Conservation (phyloP, 768 basidiomycete genomes). For the Calocera viscosa region DNA sequence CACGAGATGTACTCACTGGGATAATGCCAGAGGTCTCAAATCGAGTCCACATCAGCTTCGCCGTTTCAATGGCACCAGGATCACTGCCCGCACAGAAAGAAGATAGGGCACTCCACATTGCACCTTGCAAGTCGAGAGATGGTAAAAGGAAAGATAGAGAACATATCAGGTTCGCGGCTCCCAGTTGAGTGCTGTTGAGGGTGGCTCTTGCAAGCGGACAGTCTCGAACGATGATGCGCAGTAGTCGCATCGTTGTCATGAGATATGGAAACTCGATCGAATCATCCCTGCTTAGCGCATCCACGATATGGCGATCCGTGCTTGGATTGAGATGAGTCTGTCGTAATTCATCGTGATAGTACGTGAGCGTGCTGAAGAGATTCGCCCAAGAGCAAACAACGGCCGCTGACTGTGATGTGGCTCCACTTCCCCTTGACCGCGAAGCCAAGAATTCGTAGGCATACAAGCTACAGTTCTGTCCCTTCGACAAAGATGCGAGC, state of each 20-base stretch:
- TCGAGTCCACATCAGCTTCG: not conserved
- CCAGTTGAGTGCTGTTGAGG: not conserved
- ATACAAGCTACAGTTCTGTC: conserved; percentile 71
- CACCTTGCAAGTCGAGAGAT: not conserved
- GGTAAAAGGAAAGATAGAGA: not conserved
- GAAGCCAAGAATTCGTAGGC: conserved; percentile 81
- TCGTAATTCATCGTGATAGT: conserved; percentile 51
- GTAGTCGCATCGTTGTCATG: conserved; percentile 25
- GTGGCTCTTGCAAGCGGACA: conserved; percentile 29
- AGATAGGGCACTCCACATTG: not conserved
- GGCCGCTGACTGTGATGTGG: conserved; percentile 26
- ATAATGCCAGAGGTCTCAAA: conserved; percentile 16
- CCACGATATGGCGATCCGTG: conserved; percentile 32
- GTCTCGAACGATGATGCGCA: conserved; percentile 33
- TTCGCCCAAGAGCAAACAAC: conserved; percentile 64
- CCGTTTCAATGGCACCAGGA: not conserved
- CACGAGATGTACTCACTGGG: conserved; percentile 61
- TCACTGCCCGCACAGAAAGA: conserved; percentile 2
- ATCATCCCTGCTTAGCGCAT: conserved; percentile 20
- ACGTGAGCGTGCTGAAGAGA: conserved; percentile 62
- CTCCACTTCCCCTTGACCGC: conserved; percentile 32
- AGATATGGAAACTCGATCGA: conserved; percentile 20
- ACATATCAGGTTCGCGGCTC: not conserved
- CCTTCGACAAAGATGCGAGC: conserved; percentile 71
- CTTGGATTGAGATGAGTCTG: conserved; percentile 37